phyloP scores from a whole-genome alignment of 2,329 filamentous ascomycete genomes.

The Neonectria faginata region DNA sequence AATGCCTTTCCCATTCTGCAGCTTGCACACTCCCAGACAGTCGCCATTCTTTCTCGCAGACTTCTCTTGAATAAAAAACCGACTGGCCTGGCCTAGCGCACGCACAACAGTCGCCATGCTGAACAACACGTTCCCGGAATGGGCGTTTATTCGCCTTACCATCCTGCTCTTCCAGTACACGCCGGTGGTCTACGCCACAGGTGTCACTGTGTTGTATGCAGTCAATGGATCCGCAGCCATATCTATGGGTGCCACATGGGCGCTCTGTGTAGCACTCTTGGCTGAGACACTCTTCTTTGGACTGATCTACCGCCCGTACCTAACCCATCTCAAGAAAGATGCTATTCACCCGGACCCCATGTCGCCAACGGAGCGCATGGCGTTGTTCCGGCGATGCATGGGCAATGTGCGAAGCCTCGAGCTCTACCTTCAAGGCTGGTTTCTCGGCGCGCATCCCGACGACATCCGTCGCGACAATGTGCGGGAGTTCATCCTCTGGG shows the following conservation, averaged over 20 bases:
- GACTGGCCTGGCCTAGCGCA: conserved; percentile 17
- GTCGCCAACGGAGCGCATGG: conserved; percentile 60
- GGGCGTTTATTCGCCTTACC: conserved; percentile 58
- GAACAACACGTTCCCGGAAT: conserved; percentile 53
- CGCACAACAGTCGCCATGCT: conserved; percentile 48
- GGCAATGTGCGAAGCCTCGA: conserved; percentile 66
- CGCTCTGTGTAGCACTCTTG: conserved; percentile 48
- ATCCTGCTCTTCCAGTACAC: conserved; percentile 60
- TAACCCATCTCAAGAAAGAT: conserved; percentile 51
- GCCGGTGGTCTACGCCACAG: conserved; percentile 53
- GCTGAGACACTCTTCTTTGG: conserved; percentile 59
- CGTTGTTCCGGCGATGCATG: conserved; percentile 68
- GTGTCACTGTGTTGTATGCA: conserved; percentile 45
- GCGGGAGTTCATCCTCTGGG: conserved; percentile 75
- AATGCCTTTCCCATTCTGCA: background rate
- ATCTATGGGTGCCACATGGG: conserved; percentile 28
- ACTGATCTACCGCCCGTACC: conserved; percentile 57
- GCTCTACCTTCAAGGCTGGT: conserved; percentile 73
- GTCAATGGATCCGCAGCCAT: conserved; percentile 31
- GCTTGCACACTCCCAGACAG: background rate
- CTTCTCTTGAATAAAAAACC: background rate
- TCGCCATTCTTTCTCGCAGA: background rate
- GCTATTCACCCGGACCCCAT: conserved; percentile 57
- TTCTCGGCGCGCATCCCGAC: conserved; percentile 66
- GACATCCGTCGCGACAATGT: conserved; percentile 77